Conservation (phyloP, 2,329 filamentous ascomycete species). For the Sarocladiaceae sp. region DNA sequence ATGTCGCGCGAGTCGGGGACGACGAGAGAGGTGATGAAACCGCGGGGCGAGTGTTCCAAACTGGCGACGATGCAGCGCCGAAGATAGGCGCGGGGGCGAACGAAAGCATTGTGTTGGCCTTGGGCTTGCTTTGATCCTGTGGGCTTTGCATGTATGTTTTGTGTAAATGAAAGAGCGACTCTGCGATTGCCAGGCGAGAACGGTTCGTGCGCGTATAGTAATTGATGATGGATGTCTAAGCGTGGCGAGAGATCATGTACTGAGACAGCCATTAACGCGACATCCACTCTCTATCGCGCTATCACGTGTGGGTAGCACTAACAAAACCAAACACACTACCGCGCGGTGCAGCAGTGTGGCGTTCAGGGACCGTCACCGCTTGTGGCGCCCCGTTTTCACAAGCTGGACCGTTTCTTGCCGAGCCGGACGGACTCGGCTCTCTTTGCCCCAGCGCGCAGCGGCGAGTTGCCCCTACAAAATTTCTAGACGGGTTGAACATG, state of each 20-base stretch:
- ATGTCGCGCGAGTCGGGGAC: slow-evolving; percentile 48
- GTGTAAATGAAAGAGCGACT: neutral
- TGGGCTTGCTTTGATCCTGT: neutral
- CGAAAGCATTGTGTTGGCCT: slow-evolving; percentile 33
- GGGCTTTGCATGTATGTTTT: neutral
- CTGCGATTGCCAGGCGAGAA: neutral
- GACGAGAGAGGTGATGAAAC: slow-evolving; percentile 56
- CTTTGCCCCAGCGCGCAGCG: neutral
- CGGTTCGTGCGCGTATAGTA: neutral
- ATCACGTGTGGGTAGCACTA: slow-evolving; percentile 23
- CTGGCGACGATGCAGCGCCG: slow-evolving; percentile 23
- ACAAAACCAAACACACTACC: slow-evolving; percentile 11
- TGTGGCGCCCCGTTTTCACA: neutral
- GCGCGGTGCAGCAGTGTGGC: neutral
- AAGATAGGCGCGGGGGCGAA: slow-evolving; percentile 39
- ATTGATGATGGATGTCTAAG: neutral
- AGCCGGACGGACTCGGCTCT: slow-evolving; percentile 2
- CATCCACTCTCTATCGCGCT: slow-evolving; percentile 18
- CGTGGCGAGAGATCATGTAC: neutral
- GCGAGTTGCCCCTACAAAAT: slow-evolving; percentile 6
- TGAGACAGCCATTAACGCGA: slow-evolving; percentile 10
- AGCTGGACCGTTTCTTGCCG: slow-evolving; percentile 9
- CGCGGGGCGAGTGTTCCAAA: slow-evolving; percentile 38
- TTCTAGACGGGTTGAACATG: neutral
- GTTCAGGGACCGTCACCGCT: neutral